Base-by-base conservation (phyloP, 345 rosid species). In the Boechera retrofracta region DNA sequence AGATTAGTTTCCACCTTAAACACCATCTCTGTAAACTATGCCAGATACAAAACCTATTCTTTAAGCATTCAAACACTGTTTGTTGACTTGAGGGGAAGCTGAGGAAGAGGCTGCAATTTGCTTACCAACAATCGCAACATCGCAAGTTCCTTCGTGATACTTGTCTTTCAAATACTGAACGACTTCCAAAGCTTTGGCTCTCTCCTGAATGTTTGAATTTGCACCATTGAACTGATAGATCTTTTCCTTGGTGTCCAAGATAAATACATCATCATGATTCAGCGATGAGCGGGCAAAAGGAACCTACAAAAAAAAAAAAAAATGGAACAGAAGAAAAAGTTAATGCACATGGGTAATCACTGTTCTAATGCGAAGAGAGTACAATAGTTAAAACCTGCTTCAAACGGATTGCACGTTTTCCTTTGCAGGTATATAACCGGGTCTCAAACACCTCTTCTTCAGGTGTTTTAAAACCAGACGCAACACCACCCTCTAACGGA, bases 261-360 rank as follows among this genome's bases (percentile, higher is more conserved):
- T 93, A 83, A 96, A 96, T 52, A 96, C 97, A 78, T 96, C 99
- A 82, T 91, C 99, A 44, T 96, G 99, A 89, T 96, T 96, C 73
- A 93, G 76, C 26, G 97, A 89, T 65, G 99, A 87, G 9, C 99
- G 90, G 54, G 88, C 91, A 80, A 96, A 96, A 69, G 98, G 90
- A 83, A 93, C 89, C 99, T 96, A 83, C 64, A 69, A 63, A 7
- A 77, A 7, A 77, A 49, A 18, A 74, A 6, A 75, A 52, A 16
- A 21, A 74, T 1, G 9, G 6, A 44, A 62, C 58, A 69, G 4
- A 72, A 75, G 21, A 28, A 65, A 31, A 75, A 73, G 73, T 60
- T 73, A 42, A 42, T 44, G 21, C 35, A 53, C 59, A 24, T 41
- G 15, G 55, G 38, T 44, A 52, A 52, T 52, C 45, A 53, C 36